These are phyloP conservation scores for Paecilomyces dactylethromorphus DNA, from an alignment of 2,329 filamentous ascomycete genomes.

Conservation along the genomic window DNA sequence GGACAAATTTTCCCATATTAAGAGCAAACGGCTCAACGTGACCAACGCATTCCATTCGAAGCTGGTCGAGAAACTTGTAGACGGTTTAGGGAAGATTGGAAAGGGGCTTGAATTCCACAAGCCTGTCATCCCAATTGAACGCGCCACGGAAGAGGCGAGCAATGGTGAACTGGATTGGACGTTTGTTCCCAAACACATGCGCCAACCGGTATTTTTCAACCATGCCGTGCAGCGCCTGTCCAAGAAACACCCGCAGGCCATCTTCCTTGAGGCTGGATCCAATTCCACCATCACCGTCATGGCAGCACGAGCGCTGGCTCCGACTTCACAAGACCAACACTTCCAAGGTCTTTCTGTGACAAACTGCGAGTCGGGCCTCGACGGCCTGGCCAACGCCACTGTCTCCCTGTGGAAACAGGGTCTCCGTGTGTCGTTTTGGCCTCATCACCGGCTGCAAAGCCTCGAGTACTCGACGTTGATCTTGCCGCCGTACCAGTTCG, in stretches of 20 bases:
- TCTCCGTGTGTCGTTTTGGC: slow-evolving; percentile 31
- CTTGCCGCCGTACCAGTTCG: slow-evolving; percentile 41
- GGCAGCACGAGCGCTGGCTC: slow-evolving; percentile 20
- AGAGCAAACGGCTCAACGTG: slow-evolving; percentile 35
- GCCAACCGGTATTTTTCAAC: slow-evolving; percentile 40
- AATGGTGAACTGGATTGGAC: slow-evolving; percentile 5
- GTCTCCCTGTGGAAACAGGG: slow-evolving; percentile 37
- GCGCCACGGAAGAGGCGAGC: background rate
- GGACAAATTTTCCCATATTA: slow-evolving; percentile 8
- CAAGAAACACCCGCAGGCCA: slow-evolving; percentile 9
- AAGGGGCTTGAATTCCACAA: slow-evolving; percentile 23
- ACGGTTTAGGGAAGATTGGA: slow-evolving; percentile 17
- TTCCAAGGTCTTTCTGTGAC: background rate
- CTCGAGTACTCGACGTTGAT: slow-evolving; percentile 16
- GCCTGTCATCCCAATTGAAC: slow-evolving; percentile 29
- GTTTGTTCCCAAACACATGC: slow-evolving; percentile 24
- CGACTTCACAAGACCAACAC: background rate
- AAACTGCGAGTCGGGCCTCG: background rate
- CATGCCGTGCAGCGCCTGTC: slow-evolving; percentile 35
- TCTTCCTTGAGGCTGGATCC: slow-evolving; percentile 38
- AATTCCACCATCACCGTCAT: slow-evolving; percentile 28
- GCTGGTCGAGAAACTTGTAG: slow-evolving; percentile 31
- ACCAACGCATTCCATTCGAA: slow-evolving; percentile 45
- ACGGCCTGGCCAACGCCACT: slow-evolving; percentile 18
- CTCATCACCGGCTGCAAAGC: slow-evolving; percentile 24